These are phyloP conservation scores for Hydnum rufescens DNA, from an alignment of 768 basidiomycete genomes.

Conservation along the genomic window DNA sequence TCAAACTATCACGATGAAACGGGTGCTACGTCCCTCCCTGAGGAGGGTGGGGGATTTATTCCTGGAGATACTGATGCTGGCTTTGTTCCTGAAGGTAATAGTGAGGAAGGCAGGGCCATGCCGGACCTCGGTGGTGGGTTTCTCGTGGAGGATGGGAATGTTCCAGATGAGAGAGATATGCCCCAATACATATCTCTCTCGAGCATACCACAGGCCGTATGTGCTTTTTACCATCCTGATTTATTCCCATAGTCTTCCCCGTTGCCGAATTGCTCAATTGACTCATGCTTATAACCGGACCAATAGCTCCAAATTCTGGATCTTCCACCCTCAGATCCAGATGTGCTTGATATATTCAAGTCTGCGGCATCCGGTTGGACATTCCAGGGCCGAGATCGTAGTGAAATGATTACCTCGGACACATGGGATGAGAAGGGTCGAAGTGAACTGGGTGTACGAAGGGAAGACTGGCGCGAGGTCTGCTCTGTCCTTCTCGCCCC, in stretches of 20 bases:
- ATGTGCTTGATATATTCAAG: slow-evolving; percentile 48
- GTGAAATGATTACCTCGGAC: too few relatives aligned
- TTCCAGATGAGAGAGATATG: not conserved
- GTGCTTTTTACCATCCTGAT: too few relatives aligned
- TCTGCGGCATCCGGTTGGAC: slow-evolving; percentile 65
- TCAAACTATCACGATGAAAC: too few relatives aligned
- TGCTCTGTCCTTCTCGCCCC: slow-evolving; percentile 50
- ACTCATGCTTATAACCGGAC: too few relatives aligned
- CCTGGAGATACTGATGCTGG: too few relatives aligned
- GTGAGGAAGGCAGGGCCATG: not conserved
- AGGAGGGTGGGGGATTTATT: too few relatives aligned
- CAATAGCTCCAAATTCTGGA: slow-evolving; percentile 37
- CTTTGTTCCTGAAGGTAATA: too few relatives aligned
- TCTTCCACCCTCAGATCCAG: slow-evolving; percentile 32
- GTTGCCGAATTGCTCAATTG: too few relatives aligned
- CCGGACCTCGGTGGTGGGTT: not conserved
- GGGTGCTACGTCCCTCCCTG: too few relatives aligned
- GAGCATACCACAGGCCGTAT: too few relatives aligned
- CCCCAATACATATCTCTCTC: too few relatives aligned
- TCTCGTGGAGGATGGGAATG: not conserved
- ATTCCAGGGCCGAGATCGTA: slow-evolving; percentile 12
- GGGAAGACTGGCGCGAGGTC: slow-evolving; percentile 61
- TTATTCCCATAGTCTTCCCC: too few relatives aligned
- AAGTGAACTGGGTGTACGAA: slow-evolving; percentile 24
- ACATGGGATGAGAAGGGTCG: not conserved